Conservation (phyloP, 2,329 filamentous ascomycete species). For the Neonectria faginata region DNA sequence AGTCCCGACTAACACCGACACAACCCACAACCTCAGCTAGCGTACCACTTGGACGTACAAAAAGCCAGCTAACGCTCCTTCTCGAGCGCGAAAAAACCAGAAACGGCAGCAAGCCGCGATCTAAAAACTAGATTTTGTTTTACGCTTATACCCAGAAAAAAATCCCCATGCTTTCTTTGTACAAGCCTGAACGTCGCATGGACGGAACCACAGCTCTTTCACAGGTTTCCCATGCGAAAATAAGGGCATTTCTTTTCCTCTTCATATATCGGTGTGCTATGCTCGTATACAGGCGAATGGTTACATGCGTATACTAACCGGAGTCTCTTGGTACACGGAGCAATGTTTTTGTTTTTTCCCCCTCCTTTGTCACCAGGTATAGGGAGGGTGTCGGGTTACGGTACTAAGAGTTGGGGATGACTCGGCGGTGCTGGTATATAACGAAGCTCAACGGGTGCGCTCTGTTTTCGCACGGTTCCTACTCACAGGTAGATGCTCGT, state of each 20-base stretch:
- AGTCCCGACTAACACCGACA: conserved; percentile 61
- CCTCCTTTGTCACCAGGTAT: neutral
- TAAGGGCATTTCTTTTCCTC: neutral
- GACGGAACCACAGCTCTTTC: conserved; percentile 15
- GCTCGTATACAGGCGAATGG: conserved; percentile 8
- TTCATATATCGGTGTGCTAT: conserved; percentile 1
- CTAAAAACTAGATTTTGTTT: conserved; percentile 42
- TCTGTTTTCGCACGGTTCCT: neutral
- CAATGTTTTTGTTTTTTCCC: neutral
- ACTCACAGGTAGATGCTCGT: neutral
- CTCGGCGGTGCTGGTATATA: neutral
- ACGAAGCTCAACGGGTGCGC: neutral
- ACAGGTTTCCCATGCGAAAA: neutral
- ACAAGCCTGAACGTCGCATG: conserved; percentile 23
- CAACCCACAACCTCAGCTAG: conserved; percentile 58
- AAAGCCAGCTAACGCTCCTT: conserved; percentile 69
- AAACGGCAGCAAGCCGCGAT: conserved; percentile 44
- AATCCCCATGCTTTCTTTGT: conserved; percentile 9
- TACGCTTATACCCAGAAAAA: conserved; percentile 27
- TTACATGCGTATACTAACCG: conserved; percentile 13
- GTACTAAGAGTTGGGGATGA: neutral
- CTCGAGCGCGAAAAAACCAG: conserved; percentile 64
- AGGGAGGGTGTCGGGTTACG: conserved; percentile 15
- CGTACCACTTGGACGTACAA: conserved; percentile 67
- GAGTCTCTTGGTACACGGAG: conserved; percentile 30